Evolutionary conservation across 768 basidiomycete species (phyloP).

Genomic region (Mycena galericulata): DNA sequence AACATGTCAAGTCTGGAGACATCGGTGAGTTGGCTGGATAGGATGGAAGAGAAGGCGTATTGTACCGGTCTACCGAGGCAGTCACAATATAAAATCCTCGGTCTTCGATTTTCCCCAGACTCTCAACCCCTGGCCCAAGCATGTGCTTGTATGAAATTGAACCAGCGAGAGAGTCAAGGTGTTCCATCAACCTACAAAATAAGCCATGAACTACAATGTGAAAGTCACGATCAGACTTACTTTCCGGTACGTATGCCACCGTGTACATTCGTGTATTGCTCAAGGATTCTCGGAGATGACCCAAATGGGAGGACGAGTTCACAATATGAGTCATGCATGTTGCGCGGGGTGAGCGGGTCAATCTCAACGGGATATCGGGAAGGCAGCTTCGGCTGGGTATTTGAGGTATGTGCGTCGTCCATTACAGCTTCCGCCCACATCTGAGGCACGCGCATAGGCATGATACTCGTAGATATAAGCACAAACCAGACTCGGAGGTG

Average conservation of each 20-base stretch:
- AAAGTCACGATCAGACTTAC: constrained; percentile 42
- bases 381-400: constrained; percentile 25
- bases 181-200: constrained; percentile 73
- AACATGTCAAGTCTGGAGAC: constrained; percentile 73
- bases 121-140: constrained; percentile 72
- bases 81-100: constrained; percentile 87
- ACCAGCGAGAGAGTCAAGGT: constrained; percentile 87
- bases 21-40: neutral
- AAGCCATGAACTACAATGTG: neutral
- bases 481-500: neutral
- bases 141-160: constrained; percentile 88
- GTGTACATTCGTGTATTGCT: constrained; percentile 77
- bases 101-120: constrained; percentile 66
- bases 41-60: neutral
- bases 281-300: constrained; percentile 67
- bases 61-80: constrained; percentile 81
- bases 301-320: constrained; percentile 75
- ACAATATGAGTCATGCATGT: constrained; percentile 81
- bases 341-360: constrained; percentile 55
- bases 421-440: constrained; percentile 73
- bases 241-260: constrained; percentile 81
- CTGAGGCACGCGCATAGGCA: constrained; percentile 64
- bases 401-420: constrained; percentile 37
- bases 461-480: constrained; percentile 52
- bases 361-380: constrained; percentile 25